Base-by-base conservation (phyloP, 805 yeast species). In the Wickerhamiella kurtzmanii region DNA sequence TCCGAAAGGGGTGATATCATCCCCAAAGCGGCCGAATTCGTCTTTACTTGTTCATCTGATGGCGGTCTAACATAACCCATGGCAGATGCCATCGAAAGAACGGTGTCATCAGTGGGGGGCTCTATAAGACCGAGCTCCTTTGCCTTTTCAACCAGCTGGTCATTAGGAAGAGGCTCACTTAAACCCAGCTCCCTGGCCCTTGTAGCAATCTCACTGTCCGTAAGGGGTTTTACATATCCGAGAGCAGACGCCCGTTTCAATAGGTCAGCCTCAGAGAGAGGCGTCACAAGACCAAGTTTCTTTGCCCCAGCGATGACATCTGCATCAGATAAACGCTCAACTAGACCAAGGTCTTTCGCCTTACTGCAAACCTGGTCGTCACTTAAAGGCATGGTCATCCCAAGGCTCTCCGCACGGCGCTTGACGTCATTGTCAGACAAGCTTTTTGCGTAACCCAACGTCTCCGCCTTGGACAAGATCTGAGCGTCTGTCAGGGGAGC, bases 201-300 rank as follows among this genome's bases (percentile, higher is more conserved):
- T 16, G 49, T 22, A 2, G 15, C 21, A 3, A 53, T 37, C 11
- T 48, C 51, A 57, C 83, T 92, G 4, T 82, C 88, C 6, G 69
- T 57, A 73, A 84, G 67, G 1, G 50, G 46, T 18, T 47, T 48
- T 2, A 43, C 37, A 19, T 52, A 22, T n/a, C 52, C 56, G 13
- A 44, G 44, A 1, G 38, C 9, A 16, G 38, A 19, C 2, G 54
- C 54, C 35, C 35, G 16, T 6, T 82, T 94, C 40, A 79, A 13
- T 35, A 49, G 39, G 9, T 51, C 44, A n/a, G 40, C 39, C 8
- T 48, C 46, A 3, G 39, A 11, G 1, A 16, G 40, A 2, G 50
- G 47, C 15, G 43, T 47, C 1, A 54, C 53, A n/a, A 62, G 48
- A 6, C 59, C 52, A 3, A 52, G 36, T 3, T 44, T 47, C 8